Base-by-base conservation (phyloP, 805 yeast species). In the Spathaspora boniae region DNA sequence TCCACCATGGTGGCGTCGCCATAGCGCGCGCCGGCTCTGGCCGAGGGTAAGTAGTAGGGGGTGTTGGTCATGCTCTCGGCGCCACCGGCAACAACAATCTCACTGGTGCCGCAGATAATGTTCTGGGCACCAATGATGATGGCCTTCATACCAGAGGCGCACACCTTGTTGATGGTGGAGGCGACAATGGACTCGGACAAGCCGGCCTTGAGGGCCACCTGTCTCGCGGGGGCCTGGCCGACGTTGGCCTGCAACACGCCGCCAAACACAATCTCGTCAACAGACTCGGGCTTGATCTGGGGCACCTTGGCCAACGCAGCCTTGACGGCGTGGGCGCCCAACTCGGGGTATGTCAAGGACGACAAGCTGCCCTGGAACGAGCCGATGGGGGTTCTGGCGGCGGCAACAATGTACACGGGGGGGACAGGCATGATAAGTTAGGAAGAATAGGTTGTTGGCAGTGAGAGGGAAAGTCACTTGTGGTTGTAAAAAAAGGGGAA, bases 171-270 rank as follows among this genome's bases (percentile, higher is more conserved):
- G 48, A 91, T 75, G 26, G 97, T 84, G 36, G 96, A 77, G 40
- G 96, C 95, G 31, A 87, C 83, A 36, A 86, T 80, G 42, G 77
- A 69, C 46, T 82, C 79, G 33, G 86, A 78, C 35, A 93, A 73
- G 11, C 98, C 98, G 14, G 98, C 83, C 54, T 80, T 82, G 47
- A 91, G 55, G 11, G 96, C 96, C 38, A 91, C 98, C 68, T 91
- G 98, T 67, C 98, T 82, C 23, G 98, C 98, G 29, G 98, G 98
- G 40, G 91, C 88, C 68, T 91, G 98, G 44, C 98, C 98, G 42
- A 86, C 81, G 53, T 86, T 86, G 45, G 97, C 98, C 54, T 85
- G 86, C 54, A 87, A 65, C 33, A 88, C 98, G 54, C 87, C 85
- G 54, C 98, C 98, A 59, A 88, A 88, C 54, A 84, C 74, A 56